A percentile compares a stretch with the other conserved stretches of the same genome.
These are phyloP conservation scores for Climacium dendroides DNA, from an alignment of 225 moss, liverwort and hornwort species.

Conservation along the genomic window DNA sequence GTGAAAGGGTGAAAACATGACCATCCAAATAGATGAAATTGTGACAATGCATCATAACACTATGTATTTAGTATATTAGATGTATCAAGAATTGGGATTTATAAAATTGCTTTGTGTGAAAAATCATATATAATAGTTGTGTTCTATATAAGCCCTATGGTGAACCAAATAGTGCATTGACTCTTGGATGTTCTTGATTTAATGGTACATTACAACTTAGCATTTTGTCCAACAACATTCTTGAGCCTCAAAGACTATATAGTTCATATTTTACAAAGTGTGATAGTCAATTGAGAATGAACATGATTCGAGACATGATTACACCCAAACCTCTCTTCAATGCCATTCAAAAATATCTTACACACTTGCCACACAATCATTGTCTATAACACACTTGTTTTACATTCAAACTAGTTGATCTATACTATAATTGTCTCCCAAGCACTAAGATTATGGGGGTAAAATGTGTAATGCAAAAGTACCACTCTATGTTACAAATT, in stretches of 20 bases:
- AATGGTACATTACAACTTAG: background rate
- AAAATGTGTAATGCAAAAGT: background rate
- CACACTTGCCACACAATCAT: too few species aligned
- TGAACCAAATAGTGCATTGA: background rate
- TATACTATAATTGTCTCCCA: too few species aligned
- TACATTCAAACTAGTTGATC: background rate
- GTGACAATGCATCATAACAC: fast-evolving
- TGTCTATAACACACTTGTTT: background rate
- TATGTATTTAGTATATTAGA: background rate
- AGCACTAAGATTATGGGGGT: background rate
- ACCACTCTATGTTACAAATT: background rate
- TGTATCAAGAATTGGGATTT: background rate
- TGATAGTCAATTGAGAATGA: background rate
- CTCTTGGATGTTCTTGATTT: background rate
- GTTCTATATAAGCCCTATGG: background rate
- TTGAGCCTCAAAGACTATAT: background rate
- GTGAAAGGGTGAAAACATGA: background rate
- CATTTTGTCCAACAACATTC: background rate
- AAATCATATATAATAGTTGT: background rate
- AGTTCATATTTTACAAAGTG: background rate
- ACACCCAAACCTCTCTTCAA: background rate
- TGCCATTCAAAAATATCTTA: background rate
- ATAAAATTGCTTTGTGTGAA: background rate
- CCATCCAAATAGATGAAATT: background rate
- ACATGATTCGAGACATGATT: background rate